phyloP scores from a whole-genome alignment of 805 yeast genomes.

The Yamadazyma olivae region DNA sequence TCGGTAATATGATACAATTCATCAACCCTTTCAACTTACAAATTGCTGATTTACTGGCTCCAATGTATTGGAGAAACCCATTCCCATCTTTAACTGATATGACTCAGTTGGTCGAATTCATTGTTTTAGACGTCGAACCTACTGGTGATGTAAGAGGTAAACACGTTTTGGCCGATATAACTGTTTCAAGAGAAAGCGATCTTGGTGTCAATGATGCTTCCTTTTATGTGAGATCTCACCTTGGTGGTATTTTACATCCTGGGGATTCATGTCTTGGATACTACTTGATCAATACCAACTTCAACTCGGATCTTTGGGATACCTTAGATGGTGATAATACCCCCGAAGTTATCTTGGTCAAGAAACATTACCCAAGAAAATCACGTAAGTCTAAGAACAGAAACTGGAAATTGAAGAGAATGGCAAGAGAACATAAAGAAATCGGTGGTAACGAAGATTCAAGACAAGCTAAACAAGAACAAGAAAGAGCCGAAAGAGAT shows the following conservation, averaged over 20 bases:
- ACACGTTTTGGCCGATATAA: constrained; percentile 81
- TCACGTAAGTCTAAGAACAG: constrained; percentile 72
- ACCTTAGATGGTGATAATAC: constrained; percentile 54
- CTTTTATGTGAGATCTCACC: constrained; percentile 82
- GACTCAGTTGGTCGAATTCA: constrained; percentile 75
- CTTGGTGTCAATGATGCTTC: constrained; percentile 82
- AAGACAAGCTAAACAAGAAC: constrained; percentile 81
- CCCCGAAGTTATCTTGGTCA: constrained; percentile 85
- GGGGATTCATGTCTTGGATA: constrained; percentile 96
- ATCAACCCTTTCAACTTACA: constrained; percentile 82
- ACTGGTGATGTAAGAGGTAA: constrained; percentile 77
- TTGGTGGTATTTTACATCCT: constrained; percentile 92
- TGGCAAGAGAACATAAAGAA: constrained; percentile 94
- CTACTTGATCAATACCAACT: constrained; percentile 78
- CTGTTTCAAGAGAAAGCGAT: constrained; percentile 86
- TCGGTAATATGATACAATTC: constrained; percentile 81
- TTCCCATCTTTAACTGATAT: constrained; percentile 75
- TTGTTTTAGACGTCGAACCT: constrained; percentile 92
- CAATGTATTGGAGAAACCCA: constrained; percentile 77
- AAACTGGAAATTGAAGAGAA: constrained; percentile 91
- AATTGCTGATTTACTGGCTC: constrained; percentile 67
- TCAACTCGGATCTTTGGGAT: constrained; percentile 86
- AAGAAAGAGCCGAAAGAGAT: constrained; percentile 90
- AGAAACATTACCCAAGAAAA: constrained; percentile 84
- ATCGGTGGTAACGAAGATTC: constrained; percentile 68